Evolutionary conservation across 2,329 filamentous ascomycete genomes (phyloP).

Genomic region (Penicillium thymicola): DNA sequence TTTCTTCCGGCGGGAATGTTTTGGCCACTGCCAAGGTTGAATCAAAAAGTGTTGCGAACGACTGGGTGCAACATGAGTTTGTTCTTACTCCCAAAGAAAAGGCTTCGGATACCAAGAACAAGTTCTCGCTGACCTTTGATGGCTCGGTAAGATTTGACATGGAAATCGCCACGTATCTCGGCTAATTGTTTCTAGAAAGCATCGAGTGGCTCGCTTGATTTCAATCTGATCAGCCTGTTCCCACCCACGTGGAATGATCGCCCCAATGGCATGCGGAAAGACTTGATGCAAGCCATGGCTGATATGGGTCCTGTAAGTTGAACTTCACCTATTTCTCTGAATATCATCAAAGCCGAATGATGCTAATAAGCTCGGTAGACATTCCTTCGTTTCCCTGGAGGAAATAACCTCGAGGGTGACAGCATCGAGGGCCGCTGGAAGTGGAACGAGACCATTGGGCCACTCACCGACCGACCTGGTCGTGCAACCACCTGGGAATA

Average conservation of each 20-base stretch:
- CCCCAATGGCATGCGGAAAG: constrained; percentile 50
- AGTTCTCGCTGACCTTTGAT: constrained; percentile 51
- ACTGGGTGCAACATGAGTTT: constrained; percentile 43
- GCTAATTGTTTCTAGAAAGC: constrained; percentile 26
- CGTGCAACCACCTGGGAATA: constrained; percentile 43
- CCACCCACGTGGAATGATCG: constrained; percentile 54
- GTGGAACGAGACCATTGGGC: constrained; percentile 53
- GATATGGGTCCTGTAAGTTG: constrained; percentile 23
- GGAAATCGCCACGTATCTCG: rapidly evolving
- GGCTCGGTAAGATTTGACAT: constrained; percentile 26
- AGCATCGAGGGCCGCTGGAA: constrained; percentile 42
- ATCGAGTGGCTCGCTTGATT: constrained; percentile 44
- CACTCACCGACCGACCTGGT: constrained; percentile 48
- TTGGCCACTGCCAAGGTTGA: constrained; percentile 29
- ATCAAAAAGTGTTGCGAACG: constrained; percentile 39
- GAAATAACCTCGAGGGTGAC: constrained; percentile 50
- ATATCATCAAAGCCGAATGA: not conserved
- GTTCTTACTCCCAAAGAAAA: constrained; percentile 22
- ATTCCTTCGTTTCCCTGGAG: constrained; percentile 52
- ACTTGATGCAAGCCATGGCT: constrained; percentile 46
- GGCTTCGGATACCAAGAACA: constrained; percentile 47
- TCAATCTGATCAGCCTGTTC: constrained; percentile 54
- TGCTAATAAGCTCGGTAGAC: constrained; percentile 20
- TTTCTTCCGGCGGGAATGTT: constrained; percentile 38
- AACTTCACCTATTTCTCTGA: not conserved